Base-by-base conservation (phyloP, 768 basidiomycete genomes). In the Omphalotus guepiniiformis region DNA sequence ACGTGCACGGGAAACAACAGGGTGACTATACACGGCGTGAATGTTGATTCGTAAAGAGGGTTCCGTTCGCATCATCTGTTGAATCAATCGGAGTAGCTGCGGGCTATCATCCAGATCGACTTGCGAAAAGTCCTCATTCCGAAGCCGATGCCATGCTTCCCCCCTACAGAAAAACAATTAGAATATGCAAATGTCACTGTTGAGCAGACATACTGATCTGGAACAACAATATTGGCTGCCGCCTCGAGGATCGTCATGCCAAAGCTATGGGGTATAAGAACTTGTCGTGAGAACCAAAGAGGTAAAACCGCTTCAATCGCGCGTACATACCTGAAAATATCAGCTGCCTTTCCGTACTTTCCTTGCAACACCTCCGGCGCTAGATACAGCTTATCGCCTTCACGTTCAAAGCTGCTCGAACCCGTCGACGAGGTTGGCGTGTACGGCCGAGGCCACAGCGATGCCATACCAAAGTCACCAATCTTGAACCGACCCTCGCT, bases 381-480 rank as follows among this genome's bases (percentile, higher is more conserved):
- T 69, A 99, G 79, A 70, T 99, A 99, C 54, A 94, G 75, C 63
- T 98, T 88, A 66, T 99, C 96, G 4, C 96, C 96, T 65, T 99
- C 96, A 13, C 96, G 79, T 65, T 98, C 95, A 62, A 97, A 93
- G 6, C 73, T 77, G 43, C 68, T 57, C 6, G 63, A 64, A 41
- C 66, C n/a, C 69, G 8, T 58, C 64, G 27, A 64, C 55, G 11
- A 50, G 57, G 35, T 57, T 54, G 39, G 56, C 55, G 15, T 58
- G 42, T 48, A 62, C 58, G 72, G 69, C 30, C 93, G 73, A 1
- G 93, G 92, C 88, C 91, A 94, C 43, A 92, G 58, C 5, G 91
- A 90, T n/a, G 95, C 94, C 84, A 99, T 93, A 7, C 96, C 96
- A 70, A 98, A 97, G 64, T 99, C 96, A 6, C 95, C 95, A 63